Evolutionary conservation across 148 eudicot genomes (phyloP).

Genomic region (Rhododendron henanense): DNA sequence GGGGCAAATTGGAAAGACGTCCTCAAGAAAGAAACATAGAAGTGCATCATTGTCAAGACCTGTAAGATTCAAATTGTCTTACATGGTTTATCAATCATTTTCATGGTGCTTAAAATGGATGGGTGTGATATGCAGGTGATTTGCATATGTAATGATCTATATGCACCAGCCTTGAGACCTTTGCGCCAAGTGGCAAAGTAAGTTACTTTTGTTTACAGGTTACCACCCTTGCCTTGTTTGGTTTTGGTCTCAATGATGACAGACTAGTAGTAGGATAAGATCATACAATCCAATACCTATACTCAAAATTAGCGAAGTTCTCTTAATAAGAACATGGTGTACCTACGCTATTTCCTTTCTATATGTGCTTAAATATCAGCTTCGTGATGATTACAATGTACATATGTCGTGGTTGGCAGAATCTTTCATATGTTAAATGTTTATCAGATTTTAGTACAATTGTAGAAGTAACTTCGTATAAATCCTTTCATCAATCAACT

Average conservation of each 20-base stretch:
- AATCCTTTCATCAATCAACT: not conserved
- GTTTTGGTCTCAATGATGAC: not conserved
- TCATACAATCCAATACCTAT: not conserved
- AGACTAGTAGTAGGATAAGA: not conserved
- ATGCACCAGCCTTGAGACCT: constrained; percentile 91
- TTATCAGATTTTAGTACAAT: not conserved
- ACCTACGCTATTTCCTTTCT: not conserved
- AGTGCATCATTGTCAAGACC: constrained; percentile 72
- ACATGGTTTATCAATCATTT: constrained; percentile 2
- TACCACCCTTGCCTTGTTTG: not conserved
- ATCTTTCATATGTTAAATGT: not conserved
- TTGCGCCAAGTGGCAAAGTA: constrained; percentile 95
- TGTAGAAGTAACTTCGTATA: not conserved
- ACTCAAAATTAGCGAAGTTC: not conserved
- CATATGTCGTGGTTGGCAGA: not conserved
- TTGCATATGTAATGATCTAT: constrained; percentile 96
- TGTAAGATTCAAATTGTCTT: constrained; percentile 41
- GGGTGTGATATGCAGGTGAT: constrained; percentile 57
- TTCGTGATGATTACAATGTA: not conserved
- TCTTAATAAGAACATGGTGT: not conserved
- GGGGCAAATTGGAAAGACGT: constrained; percentile 44
- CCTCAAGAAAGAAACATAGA: constrained; percentile 54
- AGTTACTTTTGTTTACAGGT: constrained; percentile 22
- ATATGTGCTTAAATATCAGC: not conserved
- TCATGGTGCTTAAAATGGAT: constrained; percentile 5